Evolutionary conservation across 768 basidiomycete genomes (phyloP), one percentile per base, ranked within the genome.

Genomic region (Leucocoprinus birnbaumii): DNA sequence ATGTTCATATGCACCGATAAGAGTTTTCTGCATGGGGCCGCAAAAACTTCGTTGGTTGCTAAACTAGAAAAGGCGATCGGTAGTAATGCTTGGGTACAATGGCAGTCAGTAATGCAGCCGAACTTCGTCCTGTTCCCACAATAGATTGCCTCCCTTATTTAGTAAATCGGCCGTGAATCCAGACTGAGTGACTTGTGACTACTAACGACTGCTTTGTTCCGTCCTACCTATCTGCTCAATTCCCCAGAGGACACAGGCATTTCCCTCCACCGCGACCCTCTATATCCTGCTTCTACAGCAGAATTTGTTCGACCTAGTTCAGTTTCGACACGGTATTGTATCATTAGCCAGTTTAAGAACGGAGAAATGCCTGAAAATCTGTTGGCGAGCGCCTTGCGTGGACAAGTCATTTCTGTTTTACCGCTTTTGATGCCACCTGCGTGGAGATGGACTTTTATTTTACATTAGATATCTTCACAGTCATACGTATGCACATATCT

Each of bases 1-100:
- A 85, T 90, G 85, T 71, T 78, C 42, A 83, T 90, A 53, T 79
- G 78, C 59, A 75, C 83, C 8, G 85, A 69, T 62, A 74, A 75
- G 41, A 60, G 59, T 16, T 89, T 89, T 58, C 67, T 89, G 8
- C 63, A 72, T 21, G 71, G 71, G 2, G 56, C 55, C 25, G 74
- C 71, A 34, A 54, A 60, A 1, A 37, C 62, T 3, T 63, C 72
- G 0, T 64, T 76, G 8, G 65, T 76, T 14, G 72, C 72, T 6
- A 62, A 57, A 48, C 52, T 76, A 35, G 70, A 66, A 16, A 59
- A 43, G 14, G 50, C 42, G n/a, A 35, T 71, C 14, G 65, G 63
- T 7, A 34, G 57, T 18, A 48, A 60, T n/a, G 53, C 60, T 6
- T 65, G 64, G 66, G 22, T 64, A 4, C 44, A 50, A 6, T 55